Conservation (phyloP, 2,329 filamentous ascomycete species). For the Davidsoniella neocaledoniae region DNA sequence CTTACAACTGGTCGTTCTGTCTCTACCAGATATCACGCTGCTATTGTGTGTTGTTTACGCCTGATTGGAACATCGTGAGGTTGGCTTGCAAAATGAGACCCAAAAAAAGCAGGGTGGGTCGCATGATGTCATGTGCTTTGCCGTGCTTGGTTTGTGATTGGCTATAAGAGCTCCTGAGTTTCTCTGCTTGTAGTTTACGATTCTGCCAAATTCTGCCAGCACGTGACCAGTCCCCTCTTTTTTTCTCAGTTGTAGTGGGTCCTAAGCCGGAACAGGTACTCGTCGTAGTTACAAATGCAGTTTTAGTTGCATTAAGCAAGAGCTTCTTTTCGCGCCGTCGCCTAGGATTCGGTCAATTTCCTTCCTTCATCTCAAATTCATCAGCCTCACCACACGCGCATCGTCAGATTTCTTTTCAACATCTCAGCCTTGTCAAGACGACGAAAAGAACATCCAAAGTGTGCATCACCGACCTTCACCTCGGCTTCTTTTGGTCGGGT, state of each 20-base stretch:
- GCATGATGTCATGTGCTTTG: conserved; percentile 3
- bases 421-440: conserved; percentile 3
- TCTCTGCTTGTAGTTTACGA: neutral
- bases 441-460: neutral
- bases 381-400: neutral
- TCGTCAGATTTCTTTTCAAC: neutral
- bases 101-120: neutral
- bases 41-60: too few species aligned
- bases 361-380: neutral
- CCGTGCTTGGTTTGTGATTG: neutral
- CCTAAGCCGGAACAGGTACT: neutral
- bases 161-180: neutral
- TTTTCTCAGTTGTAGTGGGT: neutral
- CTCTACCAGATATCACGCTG: too few species aligned
- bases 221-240: conserved; percentile 5
- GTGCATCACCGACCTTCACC: neutral
- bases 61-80: too few species aligned
- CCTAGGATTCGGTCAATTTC: conserved; percentile 12
- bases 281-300: neutral
- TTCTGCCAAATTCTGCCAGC: conserved; percentile 2
- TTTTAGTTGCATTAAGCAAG: conserved; percentile 3
- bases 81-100: too few species aligned
- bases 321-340: conserved; percentile 12
- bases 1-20: too few species aligned
- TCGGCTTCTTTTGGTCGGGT: conserved; percentile 2